Base-by-base conservation (phyloP, 495 filamentous ascomycete species). In the Apodospora peruviana region DNA sequence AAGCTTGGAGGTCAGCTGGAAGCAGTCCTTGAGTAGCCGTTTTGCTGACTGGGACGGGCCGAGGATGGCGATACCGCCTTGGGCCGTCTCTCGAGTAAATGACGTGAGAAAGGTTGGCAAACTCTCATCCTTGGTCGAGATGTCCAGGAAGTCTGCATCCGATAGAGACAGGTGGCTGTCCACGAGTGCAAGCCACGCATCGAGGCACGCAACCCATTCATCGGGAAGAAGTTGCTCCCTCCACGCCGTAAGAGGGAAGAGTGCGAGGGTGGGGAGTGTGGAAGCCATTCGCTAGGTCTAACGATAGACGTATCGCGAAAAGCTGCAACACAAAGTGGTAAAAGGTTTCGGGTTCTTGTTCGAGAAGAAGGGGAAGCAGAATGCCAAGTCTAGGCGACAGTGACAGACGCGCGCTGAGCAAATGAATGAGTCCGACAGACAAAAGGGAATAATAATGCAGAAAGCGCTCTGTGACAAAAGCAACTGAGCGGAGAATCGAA, bases 131-230 rank as follows among this genome's bases (percentile, higher is more conserved):
- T 77, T 71, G 5, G 58, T 35, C 2, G 82, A 76, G 20, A 66
- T 55, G 20, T 59, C 52, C 43, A 53, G 34, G 50, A 89, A 86
- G 2, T 75, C 67, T 34, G 76, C 52, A 16, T 73, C 67, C 2
- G 82, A 61, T 2, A 84, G 54, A 24, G 76, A 78, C 8, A 95
- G 63, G 52, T 88, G 78, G 38, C 79, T 72, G 22, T 81, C 74
- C 20, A 81, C 61, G 3, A 94, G 69, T 8, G 78, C 59, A 17
- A 84, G 65, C 90, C 89, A 95, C 36, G 87, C 84, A 60, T 88
- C 82, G 16, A 93, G 64, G 62, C 85, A 91, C 27, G 77, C 72
- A 46, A 84, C 78, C 90, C 89, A 94, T 65, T 94, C 88, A 24
- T 77, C 68, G 1, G 82, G 76, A 8, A 75, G 68, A 25, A 94